Conservation (phyloP, 179 eudicot species). For the Sideroxylon spinosum region DNA sequence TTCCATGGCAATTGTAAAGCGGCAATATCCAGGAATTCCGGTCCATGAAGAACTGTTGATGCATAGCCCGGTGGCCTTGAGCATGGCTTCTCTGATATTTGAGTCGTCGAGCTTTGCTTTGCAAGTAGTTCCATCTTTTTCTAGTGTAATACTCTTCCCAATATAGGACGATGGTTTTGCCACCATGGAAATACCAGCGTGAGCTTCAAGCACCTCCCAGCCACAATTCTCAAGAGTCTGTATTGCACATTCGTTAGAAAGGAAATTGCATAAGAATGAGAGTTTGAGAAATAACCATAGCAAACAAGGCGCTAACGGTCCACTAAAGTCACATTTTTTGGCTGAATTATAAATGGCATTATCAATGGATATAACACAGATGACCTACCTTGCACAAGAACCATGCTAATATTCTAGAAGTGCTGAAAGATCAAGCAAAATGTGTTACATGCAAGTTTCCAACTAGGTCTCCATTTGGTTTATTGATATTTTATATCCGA, state of each 20-base stretch:
- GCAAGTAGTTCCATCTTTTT: slow-evolving; percentile 24
- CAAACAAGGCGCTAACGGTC: background rate
- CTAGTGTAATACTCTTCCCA: slow-evolving; percentile 53
- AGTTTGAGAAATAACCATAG: background rate
- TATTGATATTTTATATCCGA: background rate
- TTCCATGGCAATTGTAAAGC: slow-evolving; percentile 79
- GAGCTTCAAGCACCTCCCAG: slow-evolving; percentile 80
- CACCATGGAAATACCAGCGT: slow-evolving; percentile 73
- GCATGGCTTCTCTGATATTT: slow-evolving; percentile 67
- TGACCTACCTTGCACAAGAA: background rate
- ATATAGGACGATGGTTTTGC: slow-evolving; percentile 72
- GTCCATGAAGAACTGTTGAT: slow-evolving; percentile 85
- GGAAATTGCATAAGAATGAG: background rate
- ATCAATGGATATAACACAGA: background rate
- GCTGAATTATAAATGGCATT: background rate
- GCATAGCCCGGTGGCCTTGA: slow-evolving; percentile 69
- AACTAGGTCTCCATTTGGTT: background rate
- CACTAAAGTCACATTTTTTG: background rate
- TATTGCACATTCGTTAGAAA: slow-evolving; percentile 14
- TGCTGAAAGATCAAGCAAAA: background rate
- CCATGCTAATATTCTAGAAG: background rate
- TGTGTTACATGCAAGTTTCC: background rate
- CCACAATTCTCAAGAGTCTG: slow-evolving; percentile 83
- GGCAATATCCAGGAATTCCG: slow-evolving; percentile 82
- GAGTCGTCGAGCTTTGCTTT: slow-evolving; percentile 58